Evolutionary conservation across 257 asterid species (phyloP), one percentile per base, ranked within the genome.

Genomic region (Mentha longifolia): DNA sequence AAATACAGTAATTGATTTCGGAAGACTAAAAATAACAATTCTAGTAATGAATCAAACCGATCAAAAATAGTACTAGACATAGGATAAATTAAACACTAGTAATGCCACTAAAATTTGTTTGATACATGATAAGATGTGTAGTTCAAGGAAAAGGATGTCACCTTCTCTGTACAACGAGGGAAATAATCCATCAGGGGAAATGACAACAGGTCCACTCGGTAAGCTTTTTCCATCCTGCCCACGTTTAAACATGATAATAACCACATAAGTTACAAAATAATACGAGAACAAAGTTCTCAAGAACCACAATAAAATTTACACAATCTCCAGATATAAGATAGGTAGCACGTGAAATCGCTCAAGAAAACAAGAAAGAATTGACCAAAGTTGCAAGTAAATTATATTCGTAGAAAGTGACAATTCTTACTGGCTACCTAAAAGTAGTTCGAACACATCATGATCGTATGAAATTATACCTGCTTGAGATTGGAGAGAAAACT

Each of bases 201-300:
- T 95, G 74, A 95, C 98, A 79, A 95, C 99, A 28, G 99, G 99
- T 66, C 99, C 99, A 65, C 30, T 78, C n/a, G 99, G 99, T 74
- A 95, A 81, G 76, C 96, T 86, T 66, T 90, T 92, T 71, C 99
- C 99, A 68, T 95, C 99, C 99, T 95, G 87, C 85, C 72, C 71
- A 55, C 78, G 82, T 61, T 73, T 70, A 42, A 14, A 65, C 75
- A 46, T 39, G 20, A 45, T 15, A 62, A 43, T 51, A 82, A 43
- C 35, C 65, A 3, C 46, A 19, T 51, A 57, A 71, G 37, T 65
- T 52, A 12, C 50, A 35, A 57, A 78, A 28, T 2, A 33, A 46
- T 9, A 45, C 37, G 39, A 61, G 9, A 51, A 52, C 43, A 67
- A 67, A 61, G 16, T 15, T 50, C 13, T 65, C 74, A 42, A 73